Conservation (phyloP, 1,284 basidiomycete species). For the Laetiporus sulphureus region DNA sequence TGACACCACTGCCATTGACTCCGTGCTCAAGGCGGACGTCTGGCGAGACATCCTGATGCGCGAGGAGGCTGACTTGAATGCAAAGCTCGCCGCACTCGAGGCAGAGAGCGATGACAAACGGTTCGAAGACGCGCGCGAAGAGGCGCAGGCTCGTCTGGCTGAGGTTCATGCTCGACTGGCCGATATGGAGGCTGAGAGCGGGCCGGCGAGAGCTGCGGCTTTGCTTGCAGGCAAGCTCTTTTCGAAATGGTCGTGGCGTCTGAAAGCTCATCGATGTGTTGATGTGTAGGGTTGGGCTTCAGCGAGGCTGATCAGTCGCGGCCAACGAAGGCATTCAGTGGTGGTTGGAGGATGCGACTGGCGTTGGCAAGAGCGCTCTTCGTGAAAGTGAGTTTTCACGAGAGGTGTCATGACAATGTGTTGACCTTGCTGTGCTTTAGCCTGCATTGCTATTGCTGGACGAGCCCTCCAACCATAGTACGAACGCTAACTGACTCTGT, state of each 20-base stretch:
- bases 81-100: constrained; percentile 67
- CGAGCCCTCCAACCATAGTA: constrained; percentile 97
- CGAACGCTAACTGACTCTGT: constrained; percentile 13
- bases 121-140: constrained; percentile 80
- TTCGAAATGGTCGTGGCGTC: too few relatives aligned
- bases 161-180: constrained; percentile 89
- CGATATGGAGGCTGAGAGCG: constrained; percentile 98
- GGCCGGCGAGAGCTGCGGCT: constrained; percentile 87
- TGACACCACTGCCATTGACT: constrained; percentile 87
- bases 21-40: constrained; percentile 94
- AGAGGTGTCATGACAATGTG: background rate
- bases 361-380: constrained; percentile 87
- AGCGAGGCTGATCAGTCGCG: constrained; percentile 80
- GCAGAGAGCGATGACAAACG: constrained; percentile 68
- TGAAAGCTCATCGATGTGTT: background rate
- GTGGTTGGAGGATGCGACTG: constrained; percentile 93
- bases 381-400: constrained; percentile 66
- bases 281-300: constrained; percentile 74
- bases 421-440: constrained; percentile 26
- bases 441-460: constrained; percentile 82
- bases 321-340: constrained; percentile 87
- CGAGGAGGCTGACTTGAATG: constrained; percentile 76
- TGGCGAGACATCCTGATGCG: constrained; percentile 88
- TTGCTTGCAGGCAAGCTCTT: constrained; percentile 71
- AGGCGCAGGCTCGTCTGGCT: constrained; percentile 78